Conservation (phyloP, 306 rosid genomes). For the Inga oerstediana region DNA sequence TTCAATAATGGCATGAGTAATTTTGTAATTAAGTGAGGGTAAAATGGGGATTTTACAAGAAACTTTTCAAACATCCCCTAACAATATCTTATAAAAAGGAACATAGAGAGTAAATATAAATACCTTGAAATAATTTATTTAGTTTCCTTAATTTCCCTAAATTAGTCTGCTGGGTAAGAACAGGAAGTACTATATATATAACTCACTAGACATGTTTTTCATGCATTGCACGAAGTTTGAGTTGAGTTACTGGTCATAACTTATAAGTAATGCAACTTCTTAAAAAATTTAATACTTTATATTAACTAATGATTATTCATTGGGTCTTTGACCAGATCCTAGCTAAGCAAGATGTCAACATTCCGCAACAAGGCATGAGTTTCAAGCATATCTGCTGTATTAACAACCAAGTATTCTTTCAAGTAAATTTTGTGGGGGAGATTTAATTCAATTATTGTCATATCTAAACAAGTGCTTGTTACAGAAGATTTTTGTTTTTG, state of each 20-base stretch:
- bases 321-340: background rate
- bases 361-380: background rate
- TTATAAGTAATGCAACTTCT: background rate
- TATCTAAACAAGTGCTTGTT: slow-evolving; percentile 5
- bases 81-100: no score
- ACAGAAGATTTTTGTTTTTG: background rate
- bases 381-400: background rate
- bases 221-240: background rate
- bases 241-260: background rate
- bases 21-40: no score
- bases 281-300: no score
- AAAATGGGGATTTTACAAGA: no score
- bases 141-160: no score
- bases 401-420: background rate
- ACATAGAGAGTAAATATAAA: no score
- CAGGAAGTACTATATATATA: background rate
- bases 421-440: background rate
- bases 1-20: no score
- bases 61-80: no score
- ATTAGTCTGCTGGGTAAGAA: no score
- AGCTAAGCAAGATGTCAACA: background rate
- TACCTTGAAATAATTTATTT: no score
- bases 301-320: background rate
- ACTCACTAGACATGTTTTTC: background rate
- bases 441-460: slow-evolving; percentile 7